Conservation (phyloP, 371 early-diverging fungal genomes). For the Funneliformis caledonium region DNA sequence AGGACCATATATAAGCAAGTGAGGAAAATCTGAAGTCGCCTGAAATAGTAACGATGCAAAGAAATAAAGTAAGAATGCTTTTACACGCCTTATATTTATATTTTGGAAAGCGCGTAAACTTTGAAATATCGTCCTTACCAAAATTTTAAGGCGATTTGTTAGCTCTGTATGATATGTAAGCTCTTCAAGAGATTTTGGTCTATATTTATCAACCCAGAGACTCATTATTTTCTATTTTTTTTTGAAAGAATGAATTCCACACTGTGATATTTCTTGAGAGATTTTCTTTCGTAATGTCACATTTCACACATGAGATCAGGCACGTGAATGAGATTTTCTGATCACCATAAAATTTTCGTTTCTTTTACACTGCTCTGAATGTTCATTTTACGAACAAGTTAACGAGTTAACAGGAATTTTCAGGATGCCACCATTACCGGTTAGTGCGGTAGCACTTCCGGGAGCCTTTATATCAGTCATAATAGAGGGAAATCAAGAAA, state of each 20-base stretch:
- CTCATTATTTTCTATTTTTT: constrained; percentile 53
- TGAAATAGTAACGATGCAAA: constrained; percentile 42
- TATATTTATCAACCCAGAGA: constrained; percentile 98
- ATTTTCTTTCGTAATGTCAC: too few relatives aligned
- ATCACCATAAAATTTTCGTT: too few relatives aligned
- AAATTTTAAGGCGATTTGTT: constrained; percentile 72
- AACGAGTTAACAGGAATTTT: neutral
- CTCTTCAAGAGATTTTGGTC: constrained; percentile 85
- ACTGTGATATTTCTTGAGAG: too few relatives aligned
- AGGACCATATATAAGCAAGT: constrained; percentile 96
- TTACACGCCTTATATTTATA: constrained; percentile 1
- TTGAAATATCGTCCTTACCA: constrained; percentile 58
- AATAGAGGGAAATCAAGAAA: neutral
- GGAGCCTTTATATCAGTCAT: constrained; percentile 28
- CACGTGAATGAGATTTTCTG: too few relatives aligned
- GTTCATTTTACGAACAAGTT: too few relatives aligned
- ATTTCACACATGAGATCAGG: too few relatives aligned
- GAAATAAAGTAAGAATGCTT: neutral
- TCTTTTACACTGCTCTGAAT: too few relatives aligned
- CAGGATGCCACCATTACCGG: constrained; percentile 37
- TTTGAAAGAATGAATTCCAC: too few relatives aligned
- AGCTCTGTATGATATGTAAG: constrained; percentile 84
- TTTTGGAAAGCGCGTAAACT: neutral
- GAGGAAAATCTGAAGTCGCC: constrained; percentile 91
- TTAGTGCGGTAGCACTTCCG: neutral